phyloP scores from a whole-genome alignment of 2,329 filamentous ascomycete genomes.

The Epichloe bromicola region DNA sequence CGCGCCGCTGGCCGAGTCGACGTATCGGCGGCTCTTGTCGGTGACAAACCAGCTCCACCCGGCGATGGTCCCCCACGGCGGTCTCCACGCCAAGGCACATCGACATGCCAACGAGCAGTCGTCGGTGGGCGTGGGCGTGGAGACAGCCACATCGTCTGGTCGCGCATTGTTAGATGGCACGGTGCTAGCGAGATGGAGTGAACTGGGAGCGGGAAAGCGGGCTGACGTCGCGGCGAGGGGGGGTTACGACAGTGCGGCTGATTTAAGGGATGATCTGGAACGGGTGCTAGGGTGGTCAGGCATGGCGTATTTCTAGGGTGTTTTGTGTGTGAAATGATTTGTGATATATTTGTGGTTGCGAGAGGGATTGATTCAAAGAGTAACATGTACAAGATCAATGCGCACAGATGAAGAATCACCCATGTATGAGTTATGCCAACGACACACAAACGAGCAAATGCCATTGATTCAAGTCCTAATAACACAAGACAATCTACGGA shows the following conservation, averaged over 20 bases:
- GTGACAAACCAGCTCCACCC: constrained; percentile 69
- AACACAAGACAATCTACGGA: too few species aligned
- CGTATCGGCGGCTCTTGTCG: constrained; percentile 73
- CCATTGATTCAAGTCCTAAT: too few species aligned
- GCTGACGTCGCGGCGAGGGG: constrained; percentile 68
- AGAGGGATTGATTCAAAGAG: too few species aligned
- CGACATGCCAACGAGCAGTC: constrained; percentile 36
- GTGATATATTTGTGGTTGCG: too few species aligned
- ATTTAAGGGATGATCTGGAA: constrained; percentile 58
- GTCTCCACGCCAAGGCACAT: constrained; percentile 73
- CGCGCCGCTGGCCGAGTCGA: constrained; percentile 62
- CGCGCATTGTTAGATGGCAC: constrained; percentile 66
- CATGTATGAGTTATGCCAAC: background rate
- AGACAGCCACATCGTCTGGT: constrained; percentile 40
- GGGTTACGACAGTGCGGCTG: constrained; percentile 51
- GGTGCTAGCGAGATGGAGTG: constrained; percentile 62
- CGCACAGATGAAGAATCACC: too few species aligned
- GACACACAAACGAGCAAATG: too few species aligned
- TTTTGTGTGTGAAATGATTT: background rate
- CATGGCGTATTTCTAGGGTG: constrained; percentile 30
- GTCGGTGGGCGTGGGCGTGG: constrained; percentile 35
- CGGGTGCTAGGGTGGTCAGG: constrained; percentile 49
- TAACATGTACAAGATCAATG: too few species aligned
- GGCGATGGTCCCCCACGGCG: constrained; percentile 60
- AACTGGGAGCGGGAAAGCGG: constrained; percentile 58